Evolutionary conservation across 2,329 filamentous ascomycete genomes (phyloP), one percentile per base, ranked within the genome.

Genomic region (Septoria petroselini): DNA sequence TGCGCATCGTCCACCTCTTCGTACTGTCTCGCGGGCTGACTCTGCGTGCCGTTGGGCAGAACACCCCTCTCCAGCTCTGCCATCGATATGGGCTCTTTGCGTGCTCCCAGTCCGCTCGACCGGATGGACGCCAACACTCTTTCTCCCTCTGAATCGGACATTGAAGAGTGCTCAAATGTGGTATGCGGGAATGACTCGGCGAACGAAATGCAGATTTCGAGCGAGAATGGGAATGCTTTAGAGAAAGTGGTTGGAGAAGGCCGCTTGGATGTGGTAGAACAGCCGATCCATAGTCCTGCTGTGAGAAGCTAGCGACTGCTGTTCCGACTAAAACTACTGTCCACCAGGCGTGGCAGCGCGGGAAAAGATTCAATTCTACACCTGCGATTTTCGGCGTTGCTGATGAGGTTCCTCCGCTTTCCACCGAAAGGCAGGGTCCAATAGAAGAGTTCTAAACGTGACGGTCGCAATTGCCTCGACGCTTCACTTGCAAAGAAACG

Each of bases 61-160:
- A 19, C 27, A 25, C 50, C 49, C 14, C 58, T 47, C 18, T 61
- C 58, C 9, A 64, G 57, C 39, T 63, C 55, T 38, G 73, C 70
- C 37, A 76, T 69, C 56, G 75, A 70, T 37, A 78, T 63, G 1
- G 72, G 68, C 45, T 73, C 69, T 55, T 71, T 72, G 19, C 71
- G 69, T 17, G 69, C 71, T 25, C 71, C 71, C 65, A 80, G 81
- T 5, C 43, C 43, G 11, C 80, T 82, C 5, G 75, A 75, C 58
- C 77, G 70, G 52, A 84, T 84, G 18, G 81, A 78, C 14, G 78
- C 74, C 59, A 76, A 78, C 46, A 83, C 72, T 48, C 69, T 77
- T 45, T 83, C 79, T 25, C 79, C 71, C 61, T 83, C 80, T 58
- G 43, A 38, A 33, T 46, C 43, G 14, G 43, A 46, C 43, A 46